Evolutionary conservation across 352 stramenopile genomes (phyloP), one percentile per base, ranked within the genome.

Genomic region (Saprolegnia diclina): DNA sequence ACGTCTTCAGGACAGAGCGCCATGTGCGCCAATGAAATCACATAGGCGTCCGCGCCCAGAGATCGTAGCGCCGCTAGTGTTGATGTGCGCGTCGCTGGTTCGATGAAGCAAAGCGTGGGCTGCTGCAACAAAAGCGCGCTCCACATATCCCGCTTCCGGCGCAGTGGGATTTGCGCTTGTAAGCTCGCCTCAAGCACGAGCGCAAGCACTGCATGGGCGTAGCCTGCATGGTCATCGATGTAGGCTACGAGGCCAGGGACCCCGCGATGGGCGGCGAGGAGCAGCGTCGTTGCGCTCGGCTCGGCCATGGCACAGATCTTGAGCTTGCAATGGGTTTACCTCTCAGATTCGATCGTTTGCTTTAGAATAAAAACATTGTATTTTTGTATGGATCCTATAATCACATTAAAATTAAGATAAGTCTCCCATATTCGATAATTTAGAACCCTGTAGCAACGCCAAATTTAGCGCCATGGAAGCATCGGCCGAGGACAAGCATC

Each of bases 221-320:
- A 24, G 5, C 57, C 57, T 19, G 53, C 18, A 26, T 66, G 57
- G 38, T 66, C 57, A 40, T 66, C 57, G 24, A 66, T 55, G 57
- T 40, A 50, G 16, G 57, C 57, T 10, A 26, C 19, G 9, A 66
- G 35, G 18, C 29, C 57, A 37, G 19, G 29, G n/a, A 54, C 57
- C 10, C 57, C 57, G 21, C 42, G 37, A 21, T 54, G 19, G 7
- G 57, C 57, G 5, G 57, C 57, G n/a, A 42, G 19, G 22, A 66
- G 19, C n/a, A 66, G 38, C 6, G 18, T 19, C 14, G 57, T 48
- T 7, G 18, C 42, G 42, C 13, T 48, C 7, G 42, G 42, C 42
- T 4, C 29, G 29, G 29, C 42, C 42, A 48, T 48, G 42, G 42
- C 29, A 35, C 29, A 5, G 29, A 35, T 35, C 29, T 35, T 35